Percentiles rank a stretch among this genome's conserved stretches.
phyloP scores from a whole-genome alignment of 1,139 yeast genomes.

The Pichia sp. region DNA sequence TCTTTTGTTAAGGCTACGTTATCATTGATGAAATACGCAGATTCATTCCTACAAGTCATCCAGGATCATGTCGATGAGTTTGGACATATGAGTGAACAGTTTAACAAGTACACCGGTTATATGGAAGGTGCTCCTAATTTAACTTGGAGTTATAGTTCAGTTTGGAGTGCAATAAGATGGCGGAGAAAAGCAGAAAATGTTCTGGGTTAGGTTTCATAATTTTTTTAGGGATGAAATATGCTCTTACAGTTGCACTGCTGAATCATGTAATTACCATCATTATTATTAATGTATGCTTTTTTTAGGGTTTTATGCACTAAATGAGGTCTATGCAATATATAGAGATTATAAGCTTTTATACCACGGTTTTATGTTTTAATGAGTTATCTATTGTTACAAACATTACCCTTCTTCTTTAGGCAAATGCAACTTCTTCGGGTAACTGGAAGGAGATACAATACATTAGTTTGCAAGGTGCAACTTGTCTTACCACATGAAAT shows the following conservation, averaged over 20 bases:
- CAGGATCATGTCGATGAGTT: slow-evolving; percentile 61
- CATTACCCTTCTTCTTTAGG: neutral
- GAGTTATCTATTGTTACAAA: too few species aligned
- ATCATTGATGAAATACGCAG: slow-evolving; percentile 53
- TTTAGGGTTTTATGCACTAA: neutral
- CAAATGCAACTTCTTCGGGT: slow-evolving; percentile 72
- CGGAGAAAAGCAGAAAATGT: slow-evolving; percentile 32
- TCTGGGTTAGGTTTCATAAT: slow-evolving; percentile 7
- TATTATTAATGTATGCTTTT: neutral
- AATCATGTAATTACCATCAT: too few species aligned
- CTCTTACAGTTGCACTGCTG: too few species aligned
- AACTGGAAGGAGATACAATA: slow-evolving; percentile 75
- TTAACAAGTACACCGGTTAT: slow-evolving; percentile 63
- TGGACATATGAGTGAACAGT: slow-evolving; percentile 89
- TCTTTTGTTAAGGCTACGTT: slow-evolving; percentile 38
- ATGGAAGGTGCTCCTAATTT: slow-evolving; percentile 83
- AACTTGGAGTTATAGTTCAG: slow-evolving; percentile 88
- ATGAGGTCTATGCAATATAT: neutral
- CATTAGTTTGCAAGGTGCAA: slow-evolving; percentile 97
- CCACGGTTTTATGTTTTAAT: neutral
- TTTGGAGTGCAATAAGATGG: slow-evolving; percentile 66
- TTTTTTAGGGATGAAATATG: too few species aligned
- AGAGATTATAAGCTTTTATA: neutral
- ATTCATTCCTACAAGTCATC: slow-evolving; percentile 66
- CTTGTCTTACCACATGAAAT: slow-evolving; percentile 84